A percentile compares a stretch with the other conserved stretches of the same genome.
phyloP scores from a whole-genome alignment of 1,139 yeast genomes.

The Debaryomyces sp. region DNA sequence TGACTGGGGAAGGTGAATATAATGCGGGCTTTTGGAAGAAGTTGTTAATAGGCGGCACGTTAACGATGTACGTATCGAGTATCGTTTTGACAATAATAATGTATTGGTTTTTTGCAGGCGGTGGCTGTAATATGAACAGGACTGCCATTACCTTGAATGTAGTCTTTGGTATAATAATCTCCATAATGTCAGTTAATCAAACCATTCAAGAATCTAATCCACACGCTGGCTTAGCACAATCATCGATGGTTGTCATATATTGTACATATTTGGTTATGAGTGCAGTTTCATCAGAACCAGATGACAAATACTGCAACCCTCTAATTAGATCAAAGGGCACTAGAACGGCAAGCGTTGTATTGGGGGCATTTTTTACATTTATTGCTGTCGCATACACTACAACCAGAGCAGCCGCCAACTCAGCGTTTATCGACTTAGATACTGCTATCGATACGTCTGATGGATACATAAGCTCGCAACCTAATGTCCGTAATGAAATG shows the following conservation, averaged over 20 bases:
- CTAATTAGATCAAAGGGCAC: slow-evolving; percentile 87
- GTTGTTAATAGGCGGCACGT: slow-evolving; percentile 82
- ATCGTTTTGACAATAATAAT: slow-evolving; percentile 72
- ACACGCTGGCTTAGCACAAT: slow-evolving; percentile 94
- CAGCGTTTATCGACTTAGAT: slow-evolving; percentile 54
- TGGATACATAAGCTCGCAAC: slow-evolving; percentile 48
- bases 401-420: slow-evolving; percentile 87
- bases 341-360: slow-evolving; percentile 80
- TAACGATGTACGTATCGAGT: slow-evolving; percentile 77
- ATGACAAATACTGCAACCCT: slow-evolving; percentile 90
- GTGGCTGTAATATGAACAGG: slow-evolving; percentile 90
- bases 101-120: slow-evolving; percentile 81
- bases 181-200: slow-evolving; percentile 77
- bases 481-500: slow-evolving; percentile 68
- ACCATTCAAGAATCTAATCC: slow-evolving; percentile 90
- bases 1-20: slow-evolving; percentile 55
- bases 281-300: slow-evolving; percentile 97
- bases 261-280: slow-evolving; percentile 91
- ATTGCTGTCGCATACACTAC: slow-evolving; percentile 97
- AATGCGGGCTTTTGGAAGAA: slow-evolving; percentile 72
- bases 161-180: slow-evolving; percentile 61
- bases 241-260: slow-evolving; percentile 93
- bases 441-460: slow-evolving; percentile 20
- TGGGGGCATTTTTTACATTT: slow-evolving; percentile 94
- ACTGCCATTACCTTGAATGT: slow-evolving; percentile 82